Evolutionary conservation across 768 basidiomycete genomes (phyloP).

Genomic region (Lenzites betulinus): DNA sequence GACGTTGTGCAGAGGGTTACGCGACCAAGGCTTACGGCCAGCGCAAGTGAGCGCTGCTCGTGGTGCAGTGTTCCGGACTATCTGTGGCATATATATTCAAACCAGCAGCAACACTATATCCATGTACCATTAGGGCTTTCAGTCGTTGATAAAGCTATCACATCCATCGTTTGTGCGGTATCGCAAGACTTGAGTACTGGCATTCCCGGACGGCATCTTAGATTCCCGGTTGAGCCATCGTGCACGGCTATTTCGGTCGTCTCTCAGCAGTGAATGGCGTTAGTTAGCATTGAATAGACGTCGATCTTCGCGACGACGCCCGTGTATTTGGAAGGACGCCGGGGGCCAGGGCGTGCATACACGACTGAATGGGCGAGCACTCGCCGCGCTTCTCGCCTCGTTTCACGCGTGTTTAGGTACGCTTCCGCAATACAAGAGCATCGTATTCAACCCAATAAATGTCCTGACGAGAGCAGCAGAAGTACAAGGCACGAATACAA

Average conservation of each 20-base stretch:
- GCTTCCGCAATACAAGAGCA: background rate
- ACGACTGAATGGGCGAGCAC: background rate
- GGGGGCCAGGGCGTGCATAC: background rate
- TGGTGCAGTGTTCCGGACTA: background rate
- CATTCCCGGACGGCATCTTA: background rate
- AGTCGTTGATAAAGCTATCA: constrained; percentile 3
- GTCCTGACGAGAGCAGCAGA: constrained; percentile 5
- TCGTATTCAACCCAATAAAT: constrained; percentile 5
- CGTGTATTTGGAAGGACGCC: background rate
- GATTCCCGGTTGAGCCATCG: background rate
- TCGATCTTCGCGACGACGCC: constrained; percentile 1
- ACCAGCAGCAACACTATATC: constrained; percentile 1
- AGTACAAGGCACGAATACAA: constrained; percentile 17
- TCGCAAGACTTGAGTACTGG: background rate
- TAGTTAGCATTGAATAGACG: background rate
- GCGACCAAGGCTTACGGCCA: constrained; percentile 45
- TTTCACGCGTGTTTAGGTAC: background rate
- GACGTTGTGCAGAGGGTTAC: constrained; percentile 25
- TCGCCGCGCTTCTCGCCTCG: background rate
- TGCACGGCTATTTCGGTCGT: background rate
- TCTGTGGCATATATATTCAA: constrained; percentile 10
- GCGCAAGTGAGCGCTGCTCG: constrained; percentile 14
- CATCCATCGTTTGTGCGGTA: background rate
- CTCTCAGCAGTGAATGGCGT: background rate
- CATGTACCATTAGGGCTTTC: constrained; percentile 13